Base-by-base conservation (phyloP, 2,329 filamentous ascomycete species). In the Knoxdaviesia proteae region DNA sequence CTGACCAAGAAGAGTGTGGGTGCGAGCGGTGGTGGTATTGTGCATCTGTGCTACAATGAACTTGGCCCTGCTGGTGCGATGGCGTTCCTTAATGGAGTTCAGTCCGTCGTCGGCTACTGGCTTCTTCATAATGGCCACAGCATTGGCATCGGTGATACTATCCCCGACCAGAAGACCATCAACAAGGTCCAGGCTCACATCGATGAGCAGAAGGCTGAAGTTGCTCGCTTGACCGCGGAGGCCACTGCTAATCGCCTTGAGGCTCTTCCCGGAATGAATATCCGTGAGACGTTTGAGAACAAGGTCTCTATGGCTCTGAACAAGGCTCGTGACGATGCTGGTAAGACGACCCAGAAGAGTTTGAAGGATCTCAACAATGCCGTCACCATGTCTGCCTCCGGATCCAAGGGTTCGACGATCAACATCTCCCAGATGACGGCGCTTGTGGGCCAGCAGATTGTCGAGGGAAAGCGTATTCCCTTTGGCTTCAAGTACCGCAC, bases 391-490 rank as follows among this genome's bases (percentile, higher is more conserved):
- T 86, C 92, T 47, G 77, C 79, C 42, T 94, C 90, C 46, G 90
- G 90, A 54, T 98, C 92, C 51, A 99, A 99, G 68, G 90, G 90
- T 58, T 96, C 90, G 3, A 88, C 84, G 8, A 96, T 98, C 68
- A 99, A 99, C 59, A 96, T 99, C 53, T 94, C 92, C 10, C 90
- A 99, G 62, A 98, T 99, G 90, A 92, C 87, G 48, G 90, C 90
- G 31, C 74, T 96, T 49, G 92, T 99, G 46, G 90, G 92, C 50
- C 90, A 98, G 58, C 92, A 98, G 58, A 93, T 92, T 49, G 86
- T 98, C 6, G 90, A 98, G 64, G 92, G 90, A 54, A 94, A 94
- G 63, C 90, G 90, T 67, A 94, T 98, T 65, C 90, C 90, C 1
- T 98, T 94, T 55, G 90, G 92, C 29, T 98, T 98, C 75, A 94